Conservation (phyloP, 106 monocot species). For the Posidonia australis region DNA sequence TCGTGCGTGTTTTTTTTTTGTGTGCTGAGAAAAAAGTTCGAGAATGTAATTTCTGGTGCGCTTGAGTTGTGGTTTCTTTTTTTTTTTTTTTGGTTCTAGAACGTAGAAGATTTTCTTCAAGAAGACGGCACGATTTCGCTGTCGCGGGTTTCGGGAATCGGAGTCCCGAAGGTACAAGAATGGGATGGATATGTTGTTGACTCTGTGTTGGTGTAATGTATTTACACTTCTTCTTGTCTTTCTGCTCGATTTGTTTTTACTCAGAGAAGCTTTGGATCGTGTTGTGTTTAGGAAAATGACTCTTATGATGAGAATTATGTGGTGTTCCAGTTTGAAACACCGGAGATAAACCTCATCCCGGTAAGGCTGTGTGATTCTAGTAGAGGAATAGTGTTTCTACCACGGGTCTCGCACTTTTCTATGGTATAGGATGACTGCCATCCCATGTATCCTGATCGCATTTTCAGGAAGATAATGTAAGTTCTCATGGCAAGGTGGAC, state of each 20-base stretch:
- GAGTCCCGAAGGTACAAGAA: neutral
- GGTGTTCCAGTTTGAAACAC: constrained; percentile 41
- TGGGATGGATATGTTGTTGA: neutral
- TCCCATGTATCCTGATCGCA: neutral
- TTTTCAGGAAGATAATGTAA: constrained; percentile 24
- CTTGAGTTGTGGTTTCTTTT: neutral
- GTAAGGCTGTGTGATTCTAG: constrained; percentile 15
- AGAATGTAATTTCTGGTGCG: neutral
- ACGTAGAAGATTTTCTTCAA: constrained; percentile 17
- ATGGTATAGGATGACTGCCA: neutral
- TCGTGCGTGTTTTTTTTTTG: neutral
- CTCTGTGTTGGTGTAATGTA: too few species aligned
- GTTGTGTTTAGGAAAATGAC: constrained; percentile 14
- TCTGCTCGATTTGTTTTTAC: neutral
- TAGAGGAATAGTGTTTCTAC: neutral
- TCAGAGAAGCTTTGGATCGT: neutral
- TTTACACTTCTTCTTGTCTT: neutral
- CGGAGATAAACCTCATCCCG: constrained; percentile 36
- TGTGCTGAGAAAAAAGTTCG: neutral
- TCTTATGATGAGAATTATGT: constrained; percentile 1
- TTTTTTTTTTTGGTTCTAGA: constrained; percentile 17
- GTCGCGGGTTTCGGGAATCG: neutral
- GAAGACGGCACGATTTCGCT: constrained; percentile 5
- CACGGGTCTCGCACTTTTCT: neutral
- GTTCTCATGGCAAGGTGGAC: constrained; percentile 11